phyloP scores from a whole-genome alignment of 2,329 filamentous ascomycete genomes.

The Alternaria novae-zelandiae region DNA sequence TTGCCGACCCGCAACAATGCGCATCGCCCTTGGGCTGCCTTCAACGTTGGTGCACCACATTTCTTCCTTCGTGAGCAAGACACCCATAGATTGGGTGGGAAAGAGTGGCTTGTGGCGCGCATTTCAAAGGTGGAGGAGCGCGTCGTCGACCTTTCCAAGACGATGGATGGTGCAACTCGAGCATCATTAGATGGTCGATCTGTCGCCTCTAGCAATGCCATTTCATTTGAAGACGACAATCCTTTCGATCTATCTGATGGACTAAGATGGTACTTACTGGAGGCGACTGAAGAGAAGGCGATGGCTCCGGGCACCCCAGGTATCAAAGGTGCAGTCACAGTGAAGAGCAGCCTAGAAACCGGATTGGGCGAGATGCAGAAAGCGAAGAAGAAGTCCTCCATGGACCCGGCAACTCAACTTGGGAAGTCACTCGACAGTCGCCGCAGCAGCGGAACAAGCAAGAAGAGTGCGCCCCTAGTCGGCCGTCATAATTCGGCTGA shows the following conservation, averaged over 20 bases:
- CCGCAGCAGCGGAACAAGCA: slow-evolving; percentile 84
- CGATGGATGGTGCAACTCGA: slow-evolving; percentile 60
- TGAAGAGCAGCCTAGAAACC: slow-evolving; percentile 85
- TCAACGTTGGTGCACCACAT: slow-evolving; percentile 96
- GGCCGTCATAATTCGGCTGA: slow-evolving; percentile 38
- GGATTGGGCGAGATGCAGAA: slow-evolving; percentile 72
- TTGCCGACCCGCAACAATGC: slow-evolving; percentile 93
- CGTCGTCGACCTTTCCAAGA: slow-evolving; percentile 88
- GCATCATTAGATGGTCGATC: slow-evolving; percentile 54
- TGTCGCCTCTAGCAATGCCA: slow-evolving; percentile 59
- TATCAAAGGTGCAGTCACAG: slow-evolving; percentile 82
- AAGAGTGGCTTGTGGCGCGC: slow-evolving; percentile 96
- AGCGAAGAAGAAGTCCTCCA: slow-evolving; percentile 52
- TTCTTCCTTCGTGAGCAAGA: slow-evolving; percentile 97
- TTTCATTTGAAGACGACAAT: slow-evolving; percentile 83
- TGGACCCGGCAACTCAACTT: slow-evolving; percentile 58
- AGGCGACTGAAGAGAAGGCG: slow-evolving; percentile 90
- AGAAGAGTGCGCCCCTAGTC: slow-evolving; percentile 67
- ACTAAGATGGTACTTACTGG: slow-evolving; percentile 92
- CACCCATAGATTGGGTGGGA: slow-evolving; percentile 77
- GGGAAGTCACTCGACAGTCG: slow-evolving; percentile 91
- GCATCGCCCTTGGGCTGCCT: slow-evolving; percentile 94
- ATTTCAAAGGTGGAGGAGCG: slow-evolving; percentile 91
- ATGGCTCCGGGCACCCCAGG: slow-evolving; percentile 89
- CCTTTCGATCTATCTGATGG: slow-evolving; percentile 96